Evolutionary conservation across 331 rosid species (phyloP), one percentile per base, ranked within the genome.

Genomic region (Rosa hybrid): DNA sequence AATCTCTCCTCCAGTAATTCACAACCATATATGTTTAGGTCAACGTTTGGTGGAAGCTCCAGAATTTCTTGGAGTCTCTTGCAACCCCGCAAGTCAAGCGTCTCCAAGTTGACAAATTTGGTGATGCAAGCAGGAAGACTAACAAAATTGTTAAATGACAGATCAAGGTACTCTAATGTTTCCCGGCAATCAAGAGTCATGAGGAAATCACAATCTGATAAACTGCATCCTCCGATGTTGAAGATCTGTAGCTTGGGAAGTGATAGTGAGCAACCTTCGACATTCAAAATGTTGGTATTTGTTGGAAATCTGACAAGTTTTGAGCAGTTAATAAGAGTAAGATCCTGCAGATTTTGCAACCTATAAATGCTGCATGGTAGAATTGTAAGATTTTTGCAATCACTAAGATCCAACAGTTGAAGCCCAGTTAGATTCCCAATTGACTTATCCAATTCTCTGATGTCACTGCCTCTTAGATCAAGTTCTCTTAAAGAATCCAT

Each of bases 391-490:
- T 45, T 45, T 2, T 1, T 9, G 3, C 49, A 45, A 2, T 0
- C 0, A 1, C 0, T 1, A 45, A 45, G 12, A 45, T 0, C 7
- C 60, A 54, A 54, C 2, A 1, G 2, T 45, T 9, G 0, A 45
- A 45, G 49, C 49, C 49, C 49, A 45, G 9, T 1, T 12, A 45
- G 49, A 45, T 45, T 45, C 9, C 49, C 49, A 45, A 45, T 45
- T 9, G 49, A 8, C 49, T 45, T 12, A 45, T 45, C 49, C 12
- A 45, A 45, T 45, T 45, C 48, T 8, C 12, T 45, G 0, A 45
- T 45, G 48, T 1, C 12, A 45, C 48, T n/a, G n/a, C n/a, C n/a
- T n/a, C n/a, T n/a, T n/a, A n/a, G n/a, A n/a, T n/a, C n/a, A n/a
- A n/a, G n/a, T n/a, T n/a, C n/a, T n/a, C n/a, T n/a, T n/a, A n/a